These are phyloP conservation scores for Eucalyptus dawsonii DNA, from an alignment of 345 rosid genomes.

Conservation along the genomic window DNA sequence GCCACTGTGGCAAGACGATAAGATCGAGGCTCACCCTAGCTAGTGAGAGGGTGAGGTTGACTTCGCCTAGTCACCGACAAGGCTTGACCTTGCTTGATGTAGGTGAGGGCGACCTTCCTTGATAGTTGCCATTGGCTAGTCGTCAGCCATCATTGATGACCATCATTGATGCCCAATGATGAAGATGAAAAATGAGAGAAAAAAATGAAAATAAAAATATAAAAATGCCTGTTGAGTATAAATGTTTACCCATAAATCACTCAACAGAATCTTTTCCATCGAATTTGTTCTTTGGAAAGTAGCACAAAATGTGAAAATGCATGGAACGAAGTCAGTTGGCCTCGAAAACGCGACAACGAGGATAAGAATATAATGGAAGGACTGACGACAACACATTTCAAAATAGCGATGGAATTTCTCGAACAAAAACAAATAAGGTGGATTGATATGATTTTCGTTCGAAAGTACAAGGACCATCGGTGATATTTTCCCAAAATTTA, in stretches of 20 bases:
- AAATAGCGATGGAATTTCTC: background rate
- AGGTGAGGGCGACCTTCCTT: too few relatives aligned
- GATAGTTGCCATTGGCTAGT: rapidly evolving
- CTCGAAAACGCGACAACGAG: background rate
- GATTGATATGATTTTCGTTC: rapidly evolving
- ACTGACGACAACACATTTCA: rapidly evolving
- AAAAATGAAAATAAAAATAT: too few relatives aligned
- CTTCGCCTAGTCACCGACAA: rapidly evolving
- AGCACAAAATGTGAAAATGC: rapidly evolving
- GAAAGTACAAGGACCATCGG: background rate
- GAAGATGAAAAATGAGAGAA: too few relatives aligned
- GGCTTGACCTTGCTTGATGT: rapidly evolving
- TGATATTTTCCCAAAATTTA: background rate
- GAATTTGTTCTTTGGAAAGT: background rate
- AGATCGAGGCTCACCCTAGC: too few relatives aligned
- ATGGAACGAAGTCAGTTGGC: rapidly evolving
- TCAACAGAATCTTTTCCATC: rapidly evolving
- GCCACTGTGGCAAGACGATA: rapidly evolving
- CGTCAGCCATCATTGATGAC: too few relatives aligned
- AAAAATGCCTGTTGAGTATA: too few relatives aligned
- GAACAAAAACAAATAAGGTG: background rate
- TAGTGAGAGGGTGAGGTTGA: too few relatives aligned
- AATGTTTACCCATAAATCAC: rapidly evolving
- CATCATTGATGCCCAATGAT: too few relatives aligned
- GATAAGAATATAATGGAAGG: background rate